These are phyloP conservation scores for Daedaleopsis nitida DNA, from an alignment of 768 basidiomycete genomes.

Conservation along the genomic window DNA sequence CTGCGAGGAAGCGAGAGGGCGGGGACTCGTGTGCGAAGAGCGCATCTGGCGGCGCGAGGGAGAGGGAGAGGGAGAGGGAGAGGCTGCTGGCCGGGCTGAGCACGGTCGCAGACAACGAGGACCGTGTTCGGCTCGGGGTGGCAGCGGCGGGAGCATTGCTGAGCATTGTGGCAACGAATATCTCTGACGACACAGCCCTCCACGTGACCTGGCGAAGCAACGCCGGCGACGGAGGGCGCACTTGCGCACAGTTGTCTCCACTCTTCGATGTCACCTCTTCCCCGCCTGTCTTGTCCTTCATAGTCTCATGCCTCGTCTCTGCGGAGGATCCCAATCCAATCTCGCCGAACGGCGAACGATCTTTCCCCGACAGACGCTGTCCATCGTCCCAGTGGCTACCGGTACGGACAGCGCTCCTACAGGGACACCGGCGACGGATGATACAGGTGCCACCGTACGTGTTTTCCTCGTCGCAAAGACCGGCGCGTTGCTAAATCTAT, in stretches of 20 bases:
- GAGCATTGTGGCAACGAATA: no score
- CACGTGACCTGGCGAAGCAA: neutral
- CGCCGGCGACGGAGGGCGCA: neutral
- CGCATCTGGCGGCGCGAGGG: no score
- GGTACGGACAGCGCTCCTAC: neutral
- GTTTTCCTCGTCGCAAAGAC: neutral
- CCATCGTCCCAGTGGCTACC: conserved; percentile 6
- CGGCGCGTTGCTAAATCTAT: neutral
- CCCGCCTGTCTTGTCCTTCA: neutral
- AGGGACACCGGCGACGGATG: neutral
- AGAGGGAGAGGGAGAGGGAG: no score
- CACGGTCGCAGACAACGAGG: no score
- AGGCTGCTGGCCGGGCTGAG: no score
- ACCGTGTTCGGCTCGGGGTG: no score
- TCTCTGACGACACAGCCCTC: no score
- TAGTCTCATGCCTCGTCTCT: neutral
- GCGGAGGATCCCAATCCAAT: neutral
- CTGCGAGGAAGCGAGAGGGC: no score
- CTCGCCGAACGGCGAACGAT: neutral
- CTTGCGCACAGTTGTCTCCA: neutral
- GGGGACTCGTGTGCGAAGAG: no score
- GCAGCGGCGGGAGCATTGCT: no score
- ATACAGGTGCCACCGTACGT: neutral
- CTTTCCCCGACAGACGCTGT: conserved; percentile 12
- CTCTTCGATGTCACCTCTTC: neutral